phyloP scores from a whole-genome alignment of 163 green algal species.

The Volvox carteri region DNA sequence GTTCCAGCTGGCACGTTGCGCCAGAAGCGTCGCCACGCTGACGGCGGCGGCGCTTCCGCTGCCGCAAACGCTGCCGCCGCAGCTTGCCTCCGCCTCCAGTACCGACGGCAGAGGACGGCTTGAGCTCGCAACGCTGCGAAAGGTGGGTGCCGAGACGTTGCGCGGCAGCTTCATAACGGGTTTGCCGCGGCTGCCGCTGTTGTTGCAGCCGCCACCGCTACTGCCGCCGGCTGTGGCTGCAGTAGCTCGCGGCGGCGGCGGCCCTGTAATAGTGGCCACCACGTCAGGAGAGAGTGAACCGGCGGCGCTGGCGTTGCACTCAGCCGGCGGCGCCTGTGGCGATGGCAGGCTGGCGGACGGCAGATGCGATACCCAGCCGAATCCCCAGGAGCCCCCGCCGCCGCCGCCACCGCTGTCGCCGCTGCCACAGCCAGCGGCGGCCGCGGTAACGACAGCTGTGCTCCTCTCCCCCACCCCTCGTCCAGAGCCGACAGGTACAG shows the following conservation, averaged over 20 bases:
- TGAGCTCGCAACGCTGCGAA: background rate
- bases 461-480: too few relatives aligned
- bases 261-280: background rate
- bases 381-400: background rate
- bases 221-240: background rate
- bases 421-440: background rate
- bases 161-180: background rate
- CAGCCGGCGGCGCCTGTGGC: too few relatives aligned
- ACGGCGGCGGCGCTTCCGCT: background rate
- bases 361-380: background rate
- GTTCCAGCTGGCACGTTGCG: conserved; percentile 5
- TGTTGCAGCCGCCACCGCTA: background rate
- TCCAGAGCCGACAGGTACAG: background rate
- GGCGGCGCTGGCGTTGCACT: too few relatives aligned
- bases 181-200: background rate
- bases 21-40: background rate
- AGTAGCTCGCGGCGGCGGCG: background rate
- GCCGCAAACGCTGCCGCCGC: background rate
- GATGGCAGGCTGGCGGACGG: too few relatives aligned
- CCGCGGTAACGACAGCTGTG: background rate
- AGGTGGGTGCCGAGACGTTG: conserved; percentile 26
- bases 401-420: background rate
- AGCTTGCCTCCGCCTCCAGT: conserved; percentile 15
- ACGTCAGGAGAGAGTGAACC: too few relatives aligned
- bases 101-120: conserved; percentile 18